Conservation (phyloP, 1,284 basidiomycete genomes). For the Microbotryum violaceum region DNA sequence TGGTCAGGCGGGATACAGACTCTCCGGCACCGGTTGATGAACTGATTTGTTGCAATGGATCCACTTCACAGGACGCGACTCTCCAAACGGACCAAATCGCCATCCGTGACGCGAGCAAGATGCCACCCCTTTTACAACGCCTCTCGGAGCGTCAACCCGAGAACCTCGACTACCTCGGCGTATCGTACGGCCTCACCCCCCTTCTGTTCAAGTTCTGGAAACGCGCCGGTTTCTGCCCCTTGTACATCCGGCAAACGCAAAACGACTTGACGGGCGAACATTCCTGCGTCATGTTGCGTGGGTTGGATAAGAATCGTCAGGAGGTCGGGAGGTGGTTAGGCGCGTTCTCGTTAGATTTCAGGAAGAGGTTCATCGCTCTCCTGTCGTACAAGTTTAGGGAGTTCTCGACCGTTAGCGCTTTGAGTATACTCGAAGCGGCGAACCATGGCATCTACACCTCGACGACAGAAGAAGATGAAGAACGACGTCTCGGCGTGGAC, state of each 20-base stretch:
- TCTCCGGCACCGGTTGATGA: neutral
- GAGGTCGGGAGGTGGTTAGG: conserved; percentile 60
- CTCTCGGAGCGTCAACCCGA: conserved; percentile 87
- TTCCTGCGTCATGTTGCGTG: conserved; percentile 87
- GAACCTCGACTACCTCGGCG: conserved; percentile 86
- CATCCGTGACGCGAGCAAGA: conserved; percentile 64
- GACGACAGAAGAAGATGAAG: conserved; percentile 17
- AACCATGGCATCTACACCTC: conserved; percentile 47
- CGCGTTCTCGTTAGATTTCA: conserved; percentile 89
- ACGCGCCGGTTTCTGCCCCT: conserved; percentile 76
- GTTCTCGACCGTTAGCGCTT: conserved; percentile 74
- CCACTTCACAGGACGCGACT: conserved; percentile 37
- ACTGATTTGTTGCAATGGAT: neutral
- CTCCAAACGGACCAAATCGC: conserved; percentile 61
- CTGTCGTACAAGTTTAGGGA: conserved; percentile 92
- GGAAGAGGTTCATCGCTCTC: conserved; percentile 77
- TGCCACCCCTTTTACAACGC: conserved; percentile 90
- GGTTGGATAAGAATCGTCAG: conserved; percentile 51
- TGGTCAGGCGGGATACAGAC: neutral
- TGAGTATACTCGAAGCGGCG: conserved; percentile 81
- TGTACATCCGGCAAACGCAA: conserved; percentile 87
- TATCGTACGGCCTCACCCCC: conserved; percentile 89
- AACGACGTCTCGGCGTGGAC: conserved; percentile 33
- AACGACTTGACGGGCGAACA: conserved; percentile 96
- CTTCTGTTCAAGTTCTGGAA: conserved; percentile 95